Percentiles rank a stretch among this genome's conserved stretches.
Evolutionary conservation across 176 grass and related monocot genomes (phyloP).

Genomic region (Zoysia japonica): DNA sequence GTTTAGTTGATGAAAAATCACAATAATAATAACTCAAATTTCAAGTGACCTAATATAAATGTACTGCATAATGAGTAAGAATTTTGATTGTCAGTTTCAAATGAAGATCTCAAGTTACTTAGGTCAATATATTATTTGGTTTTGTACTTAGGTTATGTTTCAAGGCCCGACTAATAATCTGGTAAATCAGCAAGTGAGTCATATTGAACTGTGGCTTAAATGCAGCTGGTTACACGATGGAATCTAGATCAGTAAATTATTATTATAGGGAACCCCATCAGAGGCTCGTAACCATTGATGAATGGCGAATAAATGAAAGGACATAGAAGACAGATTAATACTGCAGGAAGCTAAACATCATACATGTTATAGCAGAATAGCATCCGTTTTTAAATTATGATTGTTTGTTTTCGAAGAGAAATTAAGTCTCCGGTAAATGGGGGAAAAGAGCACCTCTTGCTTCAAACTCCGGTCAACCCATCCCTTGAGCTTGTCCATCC

Average conservation of each 20-base stretch:
- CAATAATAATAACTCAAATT: not conserved
- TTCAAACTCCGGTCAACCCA: conserved; percentile 95
- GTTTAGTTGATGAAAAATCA: conserved; percentile 31
- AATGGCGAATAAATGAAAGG: not conserved
- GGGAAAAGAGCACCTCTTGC: conserved; percentile 66
- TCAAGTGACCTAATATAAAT: conserved; percentile 22
- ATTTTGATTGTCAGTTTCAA: not conserved
- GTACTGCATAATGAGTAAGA: not conserved
- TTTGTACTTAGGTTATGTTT: not conserved
- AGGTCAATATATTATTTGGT: conserved; percentile 1
- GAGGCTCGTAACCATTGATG: conserved; percentile 13
- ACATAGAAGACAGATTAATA: not conserved
- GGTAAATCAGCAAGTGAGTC: not conserved
- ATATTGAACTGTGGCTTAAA: not conserved
- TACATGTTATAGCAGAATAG: not conserved
- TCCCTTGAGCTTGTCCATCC: conserved; percentile 81
- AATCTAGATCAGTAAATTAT: not conserved
- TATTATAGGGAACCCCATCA: not conserved
- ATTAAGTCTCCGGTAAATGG: not conserved
- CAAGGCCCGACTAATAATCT: not conserved
- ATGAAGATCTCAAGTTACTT: not conserved
- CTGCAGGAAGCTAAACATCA: conserved; percentile 4
- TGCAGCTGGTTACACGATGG: not conserved
- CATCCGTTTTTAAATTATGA: conserved; percentile 30
- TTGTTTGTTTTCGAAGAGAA: conserved; percentile 18